Base-by-base conservation (phyloP, 179 eudicot genomes). In the Camellia oleifera region DNA sequence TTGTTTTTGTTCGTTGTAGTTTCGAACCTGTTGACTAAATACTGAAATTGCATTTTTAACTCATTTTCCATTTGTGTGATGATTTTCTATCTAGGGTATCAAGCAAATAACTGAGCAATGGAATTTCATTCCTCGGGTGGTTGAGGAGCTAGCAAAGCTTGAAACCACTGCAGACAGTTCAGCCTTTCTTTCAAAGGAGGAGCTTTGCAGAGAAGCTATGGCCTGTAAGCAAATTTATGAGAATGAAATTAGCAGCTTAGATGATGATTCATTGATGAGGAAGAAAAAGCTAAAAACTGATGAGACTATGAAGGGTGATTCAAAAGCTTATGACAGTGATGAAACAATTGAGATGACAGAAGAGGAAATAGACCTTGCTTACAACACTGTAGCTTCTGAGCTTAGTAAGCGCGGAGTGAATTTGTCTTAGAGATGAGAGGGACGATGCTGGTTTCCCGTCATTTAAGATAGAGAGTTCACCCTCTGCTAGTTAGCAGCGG, bases 321-420 rank as follows among this genome's bases (percentile, higher is more conserved):
- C 82, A 45, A 56, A 76, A 18, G 82, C 71, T 63, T 91, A 88
- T 80, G 97, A 91, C 73, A 94, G 95, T 71, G 99, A 94, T 83
- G 98, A 88, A 80, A 94, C 98, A 4, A 82, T 92, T 53, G 97
- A 89, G 89, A 97, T 97, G 98, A 92, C 97, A 9, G 94, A 94
- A 83, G 95, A 89, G 69, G 99, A 97, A 82, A 89, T 94, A 26
- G 85, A 91, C 18, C 88, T 82, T 80, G 99, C 97, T 84, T 94
- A 85, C 83, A 73, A 88, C 72, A 82, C 77, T 69, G 65, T 94
- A 58, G 85, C 87, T 62, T 86, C 88, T 32, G 80, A 69, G 26
- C 78, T 85, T 65, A 52, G 76, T 75, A 81, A 81, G 81, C 48
- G 26, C 3, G 45, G 72, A 72, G 9, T 48, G 52, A 42, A 7